phyloP scores from a whole-genome alignment of 768 basidiomycete genomes.

The Auriculariales sp. region DNA sequence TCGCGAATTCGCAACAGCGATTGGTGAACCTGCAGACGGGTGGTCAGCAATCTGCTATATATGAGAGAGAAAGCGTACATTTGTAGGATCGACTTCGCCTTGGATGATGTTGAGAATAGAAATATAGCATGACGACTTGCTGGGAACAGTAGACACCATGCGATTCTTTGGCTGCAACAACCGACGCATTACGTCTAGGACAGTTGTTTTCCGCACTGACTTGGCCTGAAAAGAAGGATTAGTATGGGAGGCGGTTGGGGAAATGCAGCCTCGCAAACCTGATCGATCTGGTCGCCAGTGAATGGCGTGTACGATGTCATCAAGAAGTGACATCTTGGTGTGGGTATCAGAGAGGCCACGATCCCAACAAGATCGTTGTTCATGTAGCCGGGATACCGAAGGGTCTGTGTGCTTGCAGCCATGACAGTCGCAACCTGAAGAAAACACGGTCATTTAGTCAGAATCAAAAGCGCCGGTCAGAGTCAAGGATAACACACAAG shows the following conservation, averaged over 20 bases:
- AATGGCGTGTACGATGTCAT: constrained; percentile 99
- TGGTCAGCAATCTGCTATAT: neutral
- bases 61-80: constrained; percentile 35
- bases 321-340: constrained; percentile 93
- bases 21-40: constrained; percentile 69
- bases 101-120: constrained; percentile 97
- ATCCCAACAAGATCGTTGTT: constrained; percentile 98
- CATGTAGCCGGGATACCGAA: constrained; percentile 97
- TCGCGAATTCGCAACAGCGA: constrained; percentile 92
- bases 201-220: constrained; percentile 88
- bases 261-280: constrained; percentile 33
- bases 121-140: constrained; percentile 89
- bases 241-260: neutral
- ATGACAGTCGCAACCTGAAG: constrained; percentile 88
- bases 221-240: constrained; percentile 49
- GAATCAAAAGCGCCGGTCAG: neutral
- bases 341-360: constrained; percentile 91
- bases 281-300: constrained; percentile 91
- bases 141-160: constrained; percentile 89
- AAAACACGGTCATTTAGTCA: neutral
- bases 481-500: constrained; percentile 32
- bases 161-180: constrained; percentile 96
- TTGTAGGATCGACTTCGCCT: constrained; percentile 95
- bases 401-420: constrained; percentile 91
- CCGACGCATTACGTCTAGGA: constrained; percentile 96